Base-by-base conservation (phyloP, 768 basidiomycete species). In the Sarcodon aspratus region DNA sequence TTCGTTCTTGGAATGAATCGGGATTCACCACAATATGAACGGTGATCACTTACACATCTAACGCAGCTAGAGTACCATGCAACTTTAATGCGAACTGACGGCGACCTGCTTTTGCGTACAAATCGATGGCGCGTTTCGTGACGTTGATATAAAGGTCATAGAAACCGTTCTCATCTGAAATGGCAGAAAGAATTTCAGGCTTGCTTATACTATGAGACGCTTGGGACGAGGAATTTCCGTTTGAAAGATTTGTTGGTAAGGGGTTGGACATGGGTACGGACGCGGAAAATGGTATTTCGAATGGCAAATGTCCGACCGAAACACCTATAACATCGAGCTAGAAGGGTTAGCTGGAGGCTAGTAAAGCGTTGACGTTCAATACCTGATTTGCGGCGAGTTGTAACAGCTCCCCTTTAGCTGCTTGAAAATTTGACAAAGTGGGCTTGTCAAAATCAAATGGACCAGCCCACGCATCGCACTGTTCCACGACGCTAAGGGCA, bases 311-410 rank as follows among this genome's bases (percentile, higher is more conserved):
- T 0, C 81, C 82, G 11, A 73, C 65, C 46, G 69, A 69, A 27
- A 93, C 74, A 17, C 95, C 96, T 32, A 98, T 74, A 36, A 82
- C 70, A 61, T 96, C 92, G 43, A 98, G 75, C 92, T 97, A 43
- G 9, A 27, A 40, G 42, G 5, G 33, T 45, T 52, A 17, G 53
- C 32, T 50, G 17, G 35, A 54, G 27, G 35, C 43, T 44, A n/a
- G 3, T 10, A n/a, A 37, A 31, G 18, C 21, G 9, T 36, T 34
- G 31, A 12, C 34, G 44, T 17, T 45, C 63, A 64, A 46, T 56
- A 91, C 93, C 72, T 98, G 94, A 50, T 75, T 77, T 51, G 86
- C 76, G 9, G 92, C 88, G n/a, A 96, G 74, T 53, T 97, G 88
- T 2, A 88, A 66, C 13, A 97, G 71, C 61, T 96, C 94, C n/a